Conservation (phyloP, 352 stramenopile species). For the Pythium pyrilobum region DNA sequence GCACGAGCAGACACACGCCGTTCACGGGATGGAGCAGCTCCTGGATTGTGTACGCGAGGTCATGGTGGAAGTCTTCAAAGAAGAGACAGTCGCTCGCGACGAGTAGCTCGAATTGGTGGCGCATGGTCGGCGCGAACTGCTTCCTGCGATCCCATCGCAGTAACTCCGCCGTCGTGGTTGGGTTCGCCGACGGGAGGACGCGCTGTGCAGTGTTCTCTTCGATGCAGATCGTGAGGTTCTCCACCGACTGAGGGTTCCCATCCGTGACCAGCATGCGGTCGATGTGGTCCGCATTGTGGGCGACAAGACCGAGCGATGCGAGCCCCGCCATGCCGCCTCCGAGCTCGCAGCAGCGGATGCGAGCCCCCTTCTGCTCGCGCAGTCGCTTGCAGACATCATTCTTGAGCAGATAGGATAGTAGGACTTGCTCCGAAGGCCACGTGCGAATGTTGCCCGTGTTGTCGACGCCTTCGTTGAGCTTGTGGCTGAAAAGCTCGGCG, state of each 20-base stretch:
- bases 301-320: slow-evolving; percentile 52
- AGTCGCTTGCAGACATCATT: slow-evolving; percentile 28
- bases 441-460: slow-evolving; percentile 88
- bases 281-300: slow-evolving; percentile 36
- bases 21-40: slow-evolving; percentile 34
- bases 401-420: slow-evolving; percentile 60
- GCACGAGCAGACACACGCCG: slow-evolving; percentile 61
- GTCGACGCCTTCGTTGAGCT: slow-evolving; percentile 75
- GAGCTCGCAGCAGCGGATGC: slow-evolving; percentile 59
- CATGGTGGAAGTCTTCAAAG: slow-evolving; percentile 82
- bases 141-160: slow-evolving; percentile 62
- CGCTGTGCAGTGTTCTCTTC: slow-evolving; percentile 41
- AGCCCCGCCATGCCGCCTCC: slow-evolving; percentile 76
- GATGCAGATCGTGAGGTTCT: slow-evolving; percentile 62
- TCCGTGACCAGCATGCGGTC: slow-evolving; percentile 59
- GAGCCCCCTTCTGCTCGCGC: not conserved
- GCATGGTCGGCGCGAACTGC: slow-evolving; percentile 20
- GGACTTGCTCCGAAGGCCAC: slow-evolving; percentile 74
- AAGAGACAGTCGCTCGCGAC: slow-evolving; percentile 84
- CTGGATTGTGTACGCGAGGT: slow-evolving; percentile 66
- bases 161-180: slow-evolving; percentile 27
- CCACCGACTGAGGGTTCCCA: slow-evolving; percentile 58
- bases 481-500: slow-evolving; percentile 65
- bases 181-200: not conserved
- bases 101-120: slow-evolving; percentile 69